A percentile compares a stretch with the other conserved stretches of the same genome.
Conservation (phyloP, 116 monocot genomes). For the Iris pallida region DNA sequence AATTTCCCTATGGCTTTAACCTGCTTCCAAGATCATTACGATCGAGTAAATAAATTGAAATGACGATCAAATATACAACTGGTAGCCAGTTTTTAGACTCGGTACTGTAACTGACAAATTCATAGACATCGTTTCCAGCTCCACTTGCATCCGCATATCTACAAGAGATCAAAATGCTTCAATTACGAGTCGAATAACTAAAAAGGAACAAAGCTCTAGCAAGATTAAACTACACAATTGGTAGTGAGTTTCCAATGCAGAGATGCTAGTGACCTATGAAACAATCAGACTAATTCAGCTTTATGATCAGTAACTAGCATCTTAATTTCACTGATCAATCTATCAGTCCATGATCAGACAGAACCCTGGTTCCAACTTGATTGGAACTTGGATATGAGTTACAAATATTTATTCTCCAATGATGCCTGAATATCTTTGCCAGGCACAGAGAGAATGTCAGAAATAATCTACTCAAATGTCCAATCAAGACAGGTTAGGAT, state of each 20-base stretch:
- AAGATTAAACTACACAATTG: too few species aligned
- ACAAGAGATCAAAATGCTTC: neutral
- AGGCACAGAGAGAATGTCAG: too few species aligned
- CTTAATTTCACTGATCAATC: neutral
- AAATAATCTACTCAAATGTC: too few species aligned
- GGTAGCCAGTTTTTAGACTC: neutral
- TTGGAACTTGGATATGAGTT: too few species aligned
- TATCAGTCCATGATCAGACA: constrained; percentile 1
- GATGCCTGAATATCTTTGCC: too few species aligned
- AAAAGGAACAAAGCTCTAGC: too few species aligned
- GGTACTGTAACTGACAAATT: neutral
- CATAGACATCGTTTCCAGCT: constrained; percentile 4
- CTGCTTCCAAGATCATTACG: constrained; percentile 1
- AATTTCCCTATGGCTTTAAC: constrained; percentile 14
- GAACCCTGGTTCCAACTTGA: neutral
- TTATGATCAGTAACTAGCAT: too few species aligned
- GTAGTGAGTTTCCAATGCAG: too few species aligned
- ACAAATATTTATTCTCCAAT: too few species aligned
- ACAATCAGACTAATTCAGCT: too few species aligned
- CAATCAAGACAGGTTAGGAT: neutral
- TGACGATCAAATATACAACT: neutral
- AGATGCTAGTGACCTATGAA: too few species aligned
- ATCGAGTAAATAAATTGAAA: neutral
- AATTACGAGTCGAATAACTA: too few species aligned
- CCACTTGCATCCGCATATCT: constrained; percentile 8